A percentile compares a stretch with the other conserved stretches of the same genome.
Conservation (phyloP, 257 asterid genomes). For the Coffea eugenioides region DNA sequence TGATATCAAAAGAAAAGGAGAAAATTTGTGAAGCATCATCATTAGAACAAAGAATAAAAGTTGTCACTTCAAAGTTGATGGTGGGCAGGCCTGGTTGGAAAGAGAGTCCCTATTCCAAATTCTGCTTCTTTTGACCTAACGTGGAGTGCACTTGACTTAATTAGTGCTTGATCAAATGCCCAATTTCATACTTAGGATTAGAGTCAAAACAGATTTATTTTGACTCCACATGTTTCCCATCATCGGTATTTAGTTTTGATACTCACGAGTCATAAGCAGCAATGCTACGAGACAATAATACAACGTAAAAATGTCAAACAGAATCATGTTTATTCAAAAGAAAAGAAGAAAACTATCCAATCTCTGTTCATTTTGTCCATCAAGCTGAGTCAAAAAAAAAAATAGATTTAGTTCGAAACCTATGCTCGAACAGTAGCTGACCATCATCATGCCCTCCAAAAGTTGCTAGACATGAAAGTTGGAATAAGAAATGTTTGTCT, state of each 20-base stretch:
- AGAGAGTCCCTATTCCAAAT: constrained; percentile 5
- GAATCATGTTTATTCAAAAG: too few relatives aligned
- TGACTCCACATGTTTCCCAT: neutral
- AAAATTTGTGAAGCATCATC: constrained; percentile 35
- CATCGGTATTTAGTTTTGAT: neutral
- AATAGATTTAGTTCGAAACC: too few relatives aligned
- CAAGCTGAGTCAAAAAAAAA: too few relatives aligned
- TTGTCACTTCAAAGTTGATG: constrained; percentile 24
- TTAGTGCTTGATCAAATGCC: neutral
- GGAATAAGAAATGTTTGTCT: too few relatives aligned
- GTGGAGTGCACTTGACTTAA: constrained; percentile 18
- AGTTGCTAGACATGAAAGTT: too few relatives aligned
- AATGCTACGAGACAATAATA: neutral
- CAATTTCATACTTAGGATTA: neutral
- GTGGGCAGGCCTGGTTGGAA: constrained; percentile 32
- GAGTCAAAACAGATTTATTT: neutral
- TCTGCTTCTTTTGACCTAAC: constrained; percentile 32
- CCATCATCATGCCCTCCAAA: too few relatives aligned
- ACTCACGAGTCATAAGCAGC: neutral
- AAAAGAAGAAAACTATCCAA: too few relatives aligned
- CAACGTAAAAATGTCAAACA: neutral
- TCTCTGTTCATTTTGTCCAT: too few relatives aligned
- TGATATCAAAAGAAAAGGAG: constrained; percentile 5
- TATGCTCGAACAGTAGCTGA: too few relatives aligned
- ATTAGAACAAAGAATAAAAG: constrained; percentile 40